Conservation (phyloP, 1,139 yeast species). For the Zygotorulaspora mrakii region DNA sequence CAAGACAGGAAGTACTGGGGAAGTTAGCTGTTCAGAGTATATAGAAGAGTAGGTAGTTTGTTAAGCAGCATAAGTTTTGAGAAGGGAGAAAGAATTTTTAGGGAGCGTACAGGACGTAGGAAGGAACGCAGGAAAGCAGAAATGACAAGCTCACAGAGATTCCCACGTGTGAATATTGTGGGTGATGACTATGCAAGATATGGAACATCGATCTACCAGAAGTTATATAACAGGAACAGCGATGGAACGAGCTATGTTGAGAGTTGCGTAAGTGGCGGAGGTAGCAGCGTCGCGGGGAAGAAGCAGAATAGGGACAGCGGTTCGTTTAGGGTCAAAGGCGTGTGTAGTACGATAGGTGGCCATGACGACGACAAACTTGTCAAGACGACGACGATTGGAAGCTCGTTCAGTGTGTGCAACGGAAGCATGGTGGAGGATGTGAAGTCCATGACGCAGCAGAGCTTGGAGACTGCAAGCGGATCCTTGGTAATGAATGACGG, state of each 20-base stretch:
- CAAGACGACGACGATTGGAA: slow-evolving; percentile 9
- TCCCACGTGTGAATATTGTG: slow-evolving; percentile 25
- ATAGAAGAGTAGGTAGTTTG: background rate
- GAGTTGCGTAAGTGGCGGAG: slow-evolving; percentile 1
- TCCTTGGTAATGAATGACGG: slow-evolving; percentile 8
- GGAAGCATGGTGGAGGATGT: slow-evolving; percentile 10
- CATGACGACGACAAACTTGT: slow-evolving; percentile 7
- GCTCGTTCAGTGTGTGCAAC: slow-evolving; percentile 6
- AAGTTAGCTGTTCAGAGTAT: background rate
- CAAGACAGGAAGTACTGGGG: background rate
- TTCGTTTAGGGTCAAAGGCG: background rate
- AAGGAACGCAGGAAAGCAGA: background rate
- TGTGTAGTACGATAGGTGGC: slow-evolving; percentile 3
- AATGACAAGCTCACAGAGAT: slow-evolving; percentile 4
- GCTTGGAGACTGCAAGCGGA: slow-evolving; percentile 12
- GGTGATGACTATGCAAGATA: slow-evolving; percentile 31
- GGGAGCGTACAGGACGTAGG: too few species aligned
- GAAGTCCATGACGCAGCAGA: slow-evolving; percentile 5
- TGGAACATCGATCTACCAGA: slow-evolving; percentile 32
- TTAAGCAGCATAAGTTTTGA: too few species aligned
- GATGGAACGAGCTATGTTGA: slow-evolving; percentile 4
- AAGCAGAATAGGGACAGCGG: slow-evolving; percentile 1
- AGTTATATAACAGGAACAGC: slow-evolving; percentile 21
- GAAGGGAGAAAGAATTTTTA: too few species aligned
- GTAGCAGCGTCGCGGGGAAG: slow-evolving; percentile 1